These are phyloP conservation scores for Aspergillus haitiensis DNA, from an alignment of 495 filamentous ascomycete species.

Conservation along the genomic window DNA sequence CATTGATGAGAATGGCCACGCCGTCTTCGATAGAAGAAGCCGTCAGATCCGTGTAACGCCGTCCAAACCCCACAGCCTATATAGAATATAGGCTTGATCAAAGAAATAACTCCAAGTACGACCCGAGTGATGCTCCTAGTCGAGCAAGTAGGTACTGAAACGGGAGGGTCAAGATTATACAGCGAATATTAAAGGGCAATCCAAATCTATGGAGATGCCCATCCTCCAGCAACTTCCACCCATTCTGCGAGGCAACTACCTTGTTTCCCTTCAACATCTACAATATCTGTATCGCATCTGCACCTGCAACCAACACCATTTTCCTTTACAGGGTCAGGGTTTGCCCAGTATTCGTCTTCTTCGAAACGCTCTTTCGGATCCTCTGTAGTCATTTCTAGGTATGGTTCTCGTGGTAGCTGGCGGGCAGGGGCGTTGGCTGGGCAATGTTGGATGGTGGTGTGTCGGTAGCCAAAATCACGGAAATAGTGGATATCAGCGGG, in stretches of 20 bases:
- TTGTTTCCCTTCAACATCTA: slow-evolving; percentile 95
- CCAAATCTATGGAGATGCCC: slow-evolving; percentile 64
- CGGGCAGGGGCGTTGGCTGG: slow-evolving; percentile 92
- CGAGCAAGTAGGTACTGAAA: slow-evolving; percentile 38
- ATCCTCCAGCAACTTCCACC: slow-evolving; percentile 97
- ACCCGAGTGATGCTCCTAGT: slow-evolving; percentile 41
- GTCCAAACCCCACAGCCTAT: slow-evolving; percentile 41
- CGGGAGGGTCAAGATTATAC: slow-evolving; percentile 37
- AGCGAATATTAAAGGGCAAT: slow-evolving; percentile 30
- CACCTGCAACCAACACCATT: slow-evolving; percentile 97
- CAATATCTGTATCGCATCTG: slow-evolving; percentile 97
- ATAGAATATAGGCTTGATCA: slow-evolving; percentile 37
- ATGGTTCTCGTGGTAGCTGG: slow-evolving; percentile 80
- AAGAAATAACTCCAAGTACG: slow-evolving; percentile 41
- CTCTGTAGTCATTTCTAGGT: slow-evolving; percentile 77
- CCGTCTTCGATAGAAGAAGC: slow-evolving; percentile 42
- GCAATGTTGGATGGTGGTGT: slow-evolving; percentile 98
- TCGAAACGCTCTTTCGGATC: slow-evolving; percentile 86
- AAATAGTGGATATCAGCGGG: slow-evolving; percentile 95
- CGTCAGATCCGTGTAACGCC: slow-evolving; percentile 50
- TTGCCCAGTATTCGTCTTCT: slow-evolving; percentile 97
- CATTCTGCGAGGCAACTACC: slow-evolving; percentile 94
- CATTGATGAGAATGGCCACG: slow-evolving; percentile 42
- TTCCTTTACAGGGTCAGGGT: slow-evolving; percentile 80
- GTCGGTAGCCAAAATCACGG: slow-evolving; percentile 97